Evolutionary conservation across 2,329 filamentous ascomycete genomes (phyloP).

Genomic region (Aspergillus texensis): DNA sequence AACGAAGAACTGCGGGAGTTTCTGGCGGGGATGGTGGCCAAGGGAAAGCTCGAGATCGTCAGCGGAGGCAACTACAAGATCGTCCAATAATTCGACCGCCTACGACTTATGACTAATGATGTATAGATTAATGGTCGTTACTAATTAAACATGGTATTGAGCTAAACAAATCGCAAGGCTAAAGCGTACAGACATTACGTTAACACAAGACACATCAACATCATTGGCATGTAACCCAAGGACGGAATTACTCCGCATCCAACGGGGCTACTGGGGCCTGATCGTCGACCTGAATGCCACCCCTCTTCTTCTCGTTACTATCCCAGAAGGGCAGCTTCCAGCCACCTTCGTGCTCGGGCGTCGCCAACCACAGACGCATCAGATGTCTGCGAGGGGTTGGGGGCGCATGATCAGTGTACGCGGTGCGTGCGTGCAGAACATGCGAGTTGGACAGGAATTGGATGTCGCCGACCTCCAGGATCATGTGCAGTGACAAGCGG

Average conservation of each 20-base stretch:
- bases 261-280: constrained; percentile 72
- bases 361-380: constrained; percentile 82
- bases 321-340: constrained; percentile 85
- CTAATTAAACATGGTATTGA: constrained; percentile 14
- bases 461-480: constrained; percentile 83
- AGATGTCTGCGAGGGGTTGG: constrained; percentile 74
- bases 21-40: constrained; percentile 74
- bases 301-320: constrained; percentile 79
- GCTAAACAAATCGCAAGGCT: constrained; percentile 3
- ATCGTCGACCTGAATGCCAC: constrained; percentile 85
- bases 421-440: constrained; percentile 78
- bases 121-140: background rate
- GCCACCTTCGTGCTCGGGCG: constrained; percentile 78
- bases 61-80: constrained; percentile 69
- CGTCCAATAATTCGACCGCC: constrained; percentile 22
- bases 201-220: constrained; percentile 5
- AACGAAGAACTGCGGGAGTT: constrained; percentile 86
- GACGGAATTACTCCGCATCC: constrained; percentile 68
- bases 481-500: constrained; percentile 76
- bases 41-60: constrained; percentile 68
- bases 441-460: constrained; percentile 84
- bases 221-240: background rate
- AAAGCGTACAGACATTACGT: constrained; percentile 10
- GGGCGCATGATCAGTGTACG: constrained; percentile 71
- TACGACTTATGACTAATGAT: constrained; percentile 9